A percentile compares a stretch with the other conserved stretches of the same genome.
phyloP scores from a whole-genome alignment of 2,329 filamentous ascomycete species.

The Bipolaris zeicola region DNA sequence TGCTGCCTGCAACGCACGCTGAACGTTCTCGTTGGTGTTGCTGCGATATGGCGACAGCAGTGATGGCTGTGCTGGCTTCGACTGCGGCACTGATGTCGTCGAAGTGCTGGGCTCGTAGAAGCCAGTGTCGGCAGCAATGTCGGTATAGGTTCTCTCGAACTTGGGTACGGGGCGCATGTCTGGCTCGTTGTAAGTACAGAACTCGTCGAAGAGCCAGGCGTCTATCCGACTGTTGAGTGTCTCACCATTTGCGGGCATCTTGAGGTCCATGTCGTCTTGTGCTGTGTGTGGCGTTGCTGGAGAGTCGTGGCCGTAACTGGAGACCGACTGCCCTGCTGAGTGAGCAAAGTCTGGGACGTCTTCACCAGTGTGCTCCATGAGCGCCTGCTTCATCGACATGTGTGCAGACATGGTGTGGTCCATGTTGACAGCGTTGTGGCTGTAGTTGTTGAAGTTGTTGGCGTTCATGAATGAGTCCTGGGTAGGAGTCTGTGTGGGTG shows the following conservation, averaged over 20 bases:
- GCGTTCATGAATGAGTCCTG: constrained; percentile 57
- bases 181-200: constrained; percentile 69
- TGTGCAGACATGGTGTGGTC: constrained; percentile 57
- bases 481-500: constrained; percentile 60
- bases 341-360: constrained; percentile 59
- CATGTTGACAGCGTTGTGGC: constrained; percentile 50
- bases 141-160: constrained; percentile 83
- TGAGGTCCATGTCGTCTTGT: constrained; percentile 61
- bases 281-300: constrained; percentile 65
- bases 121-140: constrained; percentile 77
- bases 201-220: constrained; percentile 61
- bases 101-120: constrained; percentile 76
- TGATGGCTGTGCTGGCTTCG: constrained; percentile 57
- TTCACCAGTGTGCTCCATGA: constrained; percentile 59
- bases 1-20: constrained; percentile 77
- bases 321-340: constrained; percentile 63
- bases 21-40: constrained; percentile 61
- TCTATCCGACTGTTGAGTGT: constrained; percentile 42
- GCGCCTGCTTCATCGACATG: constrained; percentile 64
- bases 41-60: constrained; percentile 57
- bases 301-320: constrained; percentile 65
- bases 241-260: constrained; percentile 63
- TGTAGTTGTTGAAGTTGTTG: constrained; percentile 55
- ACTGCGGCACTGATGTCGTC: constrained; percentile 50
- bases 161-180: constrained; percentile 67